These are phyloP conservation scores for Leccinum sublutescens DNA, from an alignment of 768 basidiomycete genomes.

Conservation along the genomic window DNA sequence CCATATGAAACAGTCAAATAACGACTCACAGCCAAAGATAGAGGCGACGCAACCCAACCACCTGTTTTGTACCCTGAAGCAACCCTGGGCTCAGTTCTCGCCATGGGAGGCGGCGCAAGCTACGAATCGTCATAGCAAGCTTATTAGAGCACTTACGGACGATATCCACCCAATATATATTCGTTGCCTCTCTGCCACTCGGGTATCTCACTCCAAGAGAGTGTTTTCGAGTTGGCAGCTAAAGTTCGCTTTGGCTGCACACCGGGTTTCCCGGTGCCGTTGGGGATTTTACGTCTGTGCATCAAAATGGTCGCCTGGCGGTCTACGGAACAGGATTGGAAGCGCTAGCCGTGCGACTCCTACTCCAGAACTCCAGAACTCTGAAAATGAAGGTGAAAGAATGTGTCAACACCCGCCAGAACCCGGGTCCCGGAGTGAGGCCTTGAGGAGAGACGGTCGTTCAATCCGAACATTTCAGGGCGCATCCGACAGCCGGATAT, in stretches of 20 bases:
- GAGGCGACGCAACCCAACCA: conserved; percentile 65
- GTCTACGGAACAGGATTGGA: conserved; percentile 1
- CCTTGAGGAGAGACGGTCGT: background rate
- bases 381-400: conserved; percentile 7
- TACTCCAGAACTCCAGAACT: conserved; percentile 1
- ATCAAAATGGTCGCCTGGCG: conserved; percentile 9
- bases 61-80: conserved; percentile 51
- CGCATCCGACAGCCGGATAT: background rate
- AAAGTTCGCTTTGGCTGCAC: conserved; percentile 1
- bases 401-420: background rate
- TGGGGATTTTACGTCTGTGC: conserved; percentile 15
- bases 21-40: conserved; percentile 61
- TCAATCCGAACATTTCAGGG: background rate
- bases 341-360: background rate
- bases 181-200: conserved; percentile 76
- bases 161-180: conserved; percentile 66
- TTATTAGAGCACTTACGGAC: conserved; percentile 45
- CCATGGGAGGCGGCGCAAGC: conserved; percentile 3
- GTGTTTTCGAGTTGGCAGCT: conserved; percentile 22
- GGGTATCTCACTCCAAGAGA: conserved; percentile 58
- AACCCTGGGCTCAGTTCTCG: background rate
- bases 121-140: conserved; percentile 1
- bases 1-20: conserved; percentile 10
- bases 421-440: background rate
- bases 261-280: conserved; percentile 7